Conservation (phyloP, 176 grass and related monocot genomes). For the Carex myosuroides region DNA sequence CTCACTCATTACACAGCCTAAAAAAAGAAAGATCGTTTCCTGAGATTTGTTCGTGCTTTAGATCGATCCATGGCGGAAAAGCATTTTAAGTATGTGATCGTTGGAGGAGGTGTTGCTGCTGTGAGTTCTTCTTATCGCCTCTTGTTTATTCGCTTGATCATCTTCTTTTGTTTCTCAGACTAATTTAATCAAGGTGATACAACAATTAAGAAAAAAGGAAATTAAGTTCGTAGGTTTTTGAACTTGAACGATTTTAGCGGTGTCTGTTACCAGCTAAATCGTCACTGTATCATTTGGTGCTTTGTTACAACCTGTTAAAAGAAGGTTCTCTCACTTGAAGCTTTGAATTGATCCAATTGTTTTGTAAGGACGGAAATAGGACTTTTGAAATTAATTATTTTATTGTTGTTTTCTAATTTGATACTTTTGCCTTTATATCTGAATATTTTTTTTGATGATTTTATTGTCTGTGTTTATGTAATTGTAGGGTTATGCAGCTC, state of each 20-base stretch:
- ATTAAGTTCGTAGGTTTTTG: background rate
- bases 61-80: constrained; percentile 47
- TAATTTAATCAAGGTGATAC: background rate
- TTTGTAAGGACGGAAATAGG: background rate
- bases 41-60: background rate
- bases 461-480: background rate
- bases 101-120: constrained; percentile 77
- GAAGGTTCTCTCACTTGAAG: background rate
- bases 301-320: background rate
- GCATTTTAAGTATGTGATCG: constrained; percentile 91
- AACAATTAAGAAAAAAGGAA: background rate
- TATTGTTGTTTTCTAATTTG: background rate
- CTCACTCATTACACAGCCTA: background rate
- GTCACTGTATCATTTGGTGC: background rate
- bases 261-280: background rate
- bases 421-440: background rate
- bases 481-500: constrained; percentile 76
- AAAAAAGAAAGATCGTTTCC: constrained; percentile 9
- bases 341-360: background rate
- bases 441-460: background rate
- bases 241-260: background rate
- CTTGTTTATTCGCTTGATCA: background rate
- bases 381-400: background rate
- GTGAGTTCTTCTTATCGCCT: constrained; percentile 21
- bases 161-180: background rate